Conservation (phyloP, 2,329 filamentous ascomycete species). For the Ophiostoma ulmi region DNA sequence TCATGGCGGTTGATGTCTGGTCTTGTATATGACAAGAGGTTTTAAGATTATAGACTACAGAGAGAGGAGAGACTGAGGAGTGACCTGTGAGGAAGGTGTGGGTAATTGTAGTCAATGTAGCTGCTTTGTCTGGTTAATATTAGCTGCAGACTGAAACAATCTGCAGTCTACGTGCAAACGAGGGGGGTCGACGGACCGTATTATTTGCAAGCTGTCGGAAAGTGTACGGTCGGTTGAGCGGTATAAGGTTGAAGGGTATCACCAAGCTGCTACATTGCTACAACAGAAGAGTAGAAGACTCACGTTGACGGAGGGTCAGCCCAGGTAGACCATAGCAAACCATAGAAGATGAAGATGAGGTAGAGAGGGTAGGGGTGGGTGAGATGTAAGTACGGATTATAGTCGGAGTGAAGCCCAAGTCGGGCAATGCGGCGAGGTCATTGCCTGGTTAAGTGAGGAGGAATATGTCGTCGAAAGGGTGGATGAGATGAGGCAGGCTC, state of each 20-base stretch:
- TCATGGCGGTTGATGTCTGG: not conserved
- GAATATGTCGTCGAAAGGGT: not conserved
- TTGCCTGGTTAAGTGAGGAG: not conserved
- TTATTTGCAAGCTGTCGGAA: not conserved
- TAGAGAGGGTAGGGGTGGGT: not conserved
- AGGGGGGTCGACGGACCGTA: not conserved
- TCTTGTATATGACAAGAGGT: not conserved
- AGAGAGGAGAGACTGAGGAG: not conserved
- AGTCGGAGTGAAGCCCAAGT: not conserved
- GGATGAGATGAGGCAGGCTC: constrained; percentile 1
- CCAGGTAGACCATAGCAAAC: not conserved
- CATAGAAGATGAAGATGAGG: not conserved
- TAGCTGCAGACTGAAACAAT: not conserved
- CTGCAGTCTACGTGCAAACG: not conserved
- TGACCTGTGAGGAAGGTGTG: not conserved
- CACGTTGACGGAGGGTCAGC: not conserved
- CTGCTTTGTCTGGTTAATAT: not conserved
- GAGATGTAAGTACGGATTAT: not conserved
- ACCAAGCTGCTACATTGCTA: not conserved
- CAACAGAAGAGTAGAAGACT: not conserved
- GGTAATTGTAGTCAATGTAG: not conserved
- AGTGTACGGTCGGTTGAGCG: not conserved
- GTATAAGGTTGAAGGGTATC: not conserved
- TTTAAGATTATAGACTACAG: not conserved
- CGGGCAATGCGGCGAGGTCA: not conserved